Evolutionary conservation across 768 basidiomycete genomes (phyloP).

Genomic region (Lactifluus hygrophoroides): DNA sequence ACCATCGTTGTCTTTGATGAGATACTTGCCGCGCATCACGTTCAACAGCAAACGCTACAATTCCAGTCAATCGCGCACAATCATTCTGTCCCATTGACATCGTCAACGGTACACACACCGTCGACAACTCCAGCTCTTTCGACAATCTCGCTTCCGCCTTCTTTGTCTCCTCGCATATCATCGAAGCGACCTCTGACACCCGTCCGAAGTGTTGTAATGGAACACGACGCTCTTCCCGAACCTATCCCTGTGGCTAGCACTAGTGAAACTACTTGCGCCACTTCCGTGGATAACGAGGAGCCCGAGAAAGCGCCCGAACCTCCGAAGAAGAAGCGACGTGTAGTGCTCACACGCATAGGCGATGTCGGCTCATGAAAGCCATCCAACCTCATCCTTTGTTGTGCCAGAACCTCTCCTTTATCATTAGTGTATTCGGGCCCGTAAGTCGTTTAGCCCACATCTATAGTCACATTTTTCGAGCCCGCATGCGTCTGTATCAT

Average conservation of each 20-base stretch:
- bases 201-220: conserved; percentile 11
- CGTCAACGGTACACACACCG: conserved; percentile 31
- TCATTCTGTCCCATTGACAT: conserved; percentile 58
- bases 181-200: conserved; percentile 27
- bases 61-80: conserved; percentile 86
- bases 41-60: conserved; percentile 86
- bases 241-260: conserved; percentile 21
- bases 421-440: not conserved
- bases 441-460: conserved; percentile 3
- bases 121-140: conserved; percentile 31
- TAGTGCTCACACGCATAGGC: conserved; percentile 64
- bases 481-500: conserved; percentile 9
- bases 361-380: conserved; percentile 29
- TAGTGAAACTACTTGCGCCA: not conserved
- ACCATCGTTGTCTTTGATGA: conserved; percentile 94
- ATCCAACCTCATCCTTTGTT: not conserved
- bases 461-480: conserved; percentile 1
- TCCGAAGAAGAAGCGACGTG: conserved; percentile 78
- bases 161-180: conserved; percentile 17
- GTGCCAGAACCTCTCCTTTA: not conserved
- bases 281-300: conserved; percentile 13
- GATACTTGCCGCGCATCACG: conserved; percentile 78
- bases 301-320: conserved; percentile 38
- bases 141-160: conserved; percentile 15
- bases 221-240: conserved; percentile 7